Conservation (phyloP, 768 basidiomycete genomes). For the Arthromyces matolae region DNA sequence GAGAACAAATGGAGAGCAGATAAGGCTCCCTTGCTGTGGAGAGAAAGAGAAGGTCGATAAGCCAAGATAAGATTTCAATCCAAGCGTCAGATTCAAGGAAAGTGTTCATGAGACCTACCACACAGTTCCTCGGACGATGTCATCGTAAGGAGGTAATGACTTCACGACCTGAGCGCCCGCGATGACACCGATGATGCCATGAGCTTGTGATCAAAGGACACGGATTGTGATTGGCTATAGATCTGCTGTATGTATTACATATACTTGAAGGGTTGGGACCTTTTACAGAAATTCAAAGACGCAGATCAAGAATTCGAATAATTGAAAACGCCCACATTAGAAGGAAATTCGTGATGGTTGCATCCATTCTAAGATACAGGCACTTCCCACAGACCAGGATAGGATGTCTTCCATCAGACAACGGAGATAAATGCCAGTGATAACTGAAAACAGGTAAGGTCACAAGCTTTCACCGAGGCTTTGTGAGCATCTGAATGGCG, state of each 20-base stretch:
- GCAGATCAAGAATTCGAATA: too few relatives aligned
- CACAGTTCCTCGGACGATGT: background rate
- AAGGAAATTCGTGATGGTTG: too few relatives aligned
- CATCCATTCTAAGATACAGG: background rate
- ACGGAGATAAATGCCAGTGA: background rate
- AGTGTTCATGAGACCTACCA: background rate
- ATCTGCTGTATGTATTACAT: too few relatives aligned
- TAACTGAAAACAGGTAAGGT: background rate
- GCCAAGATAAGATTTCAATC: background rate
- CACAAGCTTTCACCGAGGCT: background rate
- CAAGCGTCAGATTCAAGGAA: too few relatives aligned
- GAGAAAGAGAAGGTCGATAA: too few relatives aligned
- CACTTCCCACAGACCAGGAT: conserved; percentile 5
- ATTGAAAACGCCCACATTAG: too few relatives aligned
- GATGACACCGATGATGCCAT: background rate
- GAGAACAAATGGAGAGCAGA: background rate
- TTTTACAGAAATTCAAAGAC: too few relatives aligned
- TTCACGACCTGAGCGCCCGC: background rate
- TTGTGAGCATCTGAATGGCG: background rate
- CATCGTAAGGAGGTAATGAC: background rate
- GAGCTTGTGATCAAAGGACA: background rate
- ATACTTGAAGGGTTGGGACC: too few relatives aligned
- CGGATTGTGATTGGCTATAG: too few relatives aligned
- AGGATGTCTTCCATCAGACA: background rate
- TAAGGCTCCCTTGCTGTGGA: too few relatives aligned